Evolutionary conservation across 306 rosid species (phyloP), one percentile per base, ranked within the genome.

Genomic region (Inga laurina): DNA sequence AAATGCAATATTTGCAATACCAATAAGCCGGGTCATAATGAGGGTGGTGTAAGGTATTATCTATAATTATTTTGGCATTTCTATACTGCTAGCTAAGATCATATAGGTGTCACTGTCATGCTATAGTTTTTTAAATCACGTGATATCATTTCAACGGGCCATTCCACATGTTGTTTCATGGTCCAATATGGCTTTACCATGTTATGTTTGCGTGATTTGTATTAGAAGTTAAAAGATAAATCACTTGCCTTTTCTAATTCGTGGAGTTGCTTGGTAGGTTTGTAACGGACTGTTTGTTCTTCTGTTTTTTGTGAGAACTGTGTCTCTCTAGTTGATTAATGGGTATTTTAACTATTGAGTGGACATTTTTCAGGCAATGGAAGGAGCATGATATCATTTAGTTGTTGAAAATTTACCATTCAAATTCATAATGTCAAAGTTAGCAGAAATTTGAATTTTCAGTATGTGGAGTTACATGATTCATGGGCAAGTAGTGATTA

Each of bases 1-100:
- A 96, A 96, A 86, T 96, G 99, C 92, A 96, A 96, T 79, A 89
- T 96, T 82, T 96, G 99, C 94, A 96, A 96, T 88, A 96, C 99
- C 30, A 96, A 96, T 74, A 96, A 91, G 85, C 98, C 99, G 21
- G 99, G 99, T 80, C 94, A 88, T 80, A 92, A 81, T 64, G 99
- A 96, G 85, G 99, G 99, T 85, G 99, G 99, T 39, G 97, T 94
- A 66, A 96, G 99, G 99, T 96, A 91, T 85, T 72, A 34, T 80
- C 62, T 81, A 77, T 59, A 13, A 57, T 77, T 79, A 24, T 62
- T 87, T 81, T 19, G 59, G 7, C 76, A 54, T 62, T 67, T 85
- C 21, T 61, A 80, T 35, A 27, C 48, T 83, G 68, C 61, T 64
- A 75, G 41, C 51, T 64, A 59, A 64, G 75, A 52, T n/a, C 59